Evolutionary conservation across 305 asterid species (phyloP), one percentile per base, ranked within the genome.

Genomic region (Fraxinus sp.): DNA sequence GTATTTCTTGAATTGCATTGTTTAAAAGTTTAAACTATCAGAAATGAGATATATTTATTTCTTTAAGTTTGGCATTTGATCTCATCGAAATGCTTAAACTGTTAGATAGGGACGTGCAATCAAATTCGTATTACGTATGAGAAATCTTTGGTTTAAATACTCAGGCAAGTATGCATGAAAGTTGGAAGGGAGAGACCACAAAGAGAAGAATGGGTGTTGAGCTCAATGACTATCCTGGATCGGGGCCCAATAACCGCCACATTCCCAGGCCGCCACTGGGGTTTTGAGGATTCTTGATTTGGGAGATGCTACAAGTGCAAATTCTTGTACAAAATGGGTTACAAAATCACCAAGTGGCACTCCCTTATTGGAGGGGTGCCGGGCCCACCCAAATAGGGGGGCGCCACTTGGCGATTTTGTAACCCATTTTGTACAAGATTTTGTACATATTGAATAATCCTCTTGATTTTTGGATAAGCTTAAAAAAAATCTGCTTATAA

Each of bases 171-270:
- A 74, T 78, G 83, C 46, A 86, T 88, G 81, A 81, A 46, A 85
- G 80, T 13, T 62, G 70, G 83, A 64, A 81, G n/a, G 22, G 28
- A 24, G 39, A 72, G 16, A 46, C n/a, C 24, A 37, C 14, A 4
- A 35, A 7, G 2, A 87, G 92, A 80, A 88, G 90, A 86, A 83
- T 85, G 88, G 90, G 71, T 4, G 87, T 86, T 11, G 91, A 87
- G 84, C 32, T 91, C 79, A 83, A 91, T 24, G 96, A 92, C 46
- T 92, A 92, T 79, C 92, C 94, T 35, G 94, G 96, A 76, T 86
- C 91, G 2, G 94, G 93, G 78, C 91, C 96, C 46, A 92, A 92
- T 71, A 85, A 89, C 82, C 92, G 92, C 30, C 96, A 92, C 86
- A 92, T 89, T 1, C 96, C 94, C 20, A 89, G 79, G 80, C 85